Conservation (phyloP, 768 basidiomycete species). For the Pleurotus platypus region DNA sequence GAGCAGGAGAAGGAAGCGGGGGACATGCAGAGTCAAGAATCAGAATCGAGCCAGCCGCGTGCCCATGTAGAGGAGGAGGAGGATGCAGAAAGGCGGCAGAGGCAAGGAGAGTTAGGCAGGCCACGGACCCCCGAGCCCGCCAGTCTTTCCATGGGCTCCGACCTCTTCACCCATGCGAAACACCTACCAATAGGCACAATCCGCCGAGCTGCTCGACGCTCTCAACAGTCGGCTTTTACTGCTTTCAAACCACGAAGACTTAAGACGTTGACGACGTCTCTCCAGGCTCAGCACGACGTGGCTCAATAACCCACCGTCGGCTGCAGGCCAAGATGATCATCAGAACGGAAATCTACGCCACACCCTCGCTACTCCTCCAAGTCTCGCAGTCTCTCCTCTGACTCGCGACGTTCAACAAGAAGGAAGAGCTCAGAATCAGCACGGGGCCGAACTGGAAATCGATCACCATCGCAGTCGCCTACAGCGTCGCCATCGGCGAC, state of each 20-base stretch:
- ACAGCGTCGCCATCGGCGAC: too few relatives aligned
- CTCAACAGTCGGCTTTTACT: constrained; percentile 61
- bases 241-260: constrained; percentile 57
- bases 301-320: too few relatives aligned
- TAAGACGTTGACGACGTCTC: too few relatives aligned
- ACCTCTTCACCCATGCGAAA: constrained; percentile 29
- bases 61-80: constrained; percentile 40
- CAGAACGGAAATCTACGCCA: constrained; percentile 37
- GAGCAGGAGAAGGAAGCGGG: constrained; percentile 34
- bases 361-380: constrained; percentile 73
- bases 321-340: too few relatives aligned
- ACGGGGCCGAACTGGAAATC: too few relatives aligned
- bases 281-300: too few relatives aligned
- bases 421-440: too few relatives aligned
- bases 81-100: constrained; percentile 43
- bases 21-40: constrained; percentile 8
- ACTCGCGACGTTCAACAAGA: constrained; percentile 29
- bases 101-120: constrained; percentile 58
- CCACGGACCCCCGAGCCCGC: constrained; percentile 83
- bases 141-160: constrained; percentile 42
- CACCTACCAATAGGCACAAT: constrained; percentile 16
- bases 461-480: too few relatives aligned
- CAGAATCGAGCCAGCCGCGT: not conserved
- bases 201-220: constrained; percentile 41
- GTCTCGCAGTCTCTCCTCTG: constrained; percentile 66